Base-by-base conservation (phyloP, 1,139 yeast genomes). In the Arxiozyma slooffiae region DNA sequence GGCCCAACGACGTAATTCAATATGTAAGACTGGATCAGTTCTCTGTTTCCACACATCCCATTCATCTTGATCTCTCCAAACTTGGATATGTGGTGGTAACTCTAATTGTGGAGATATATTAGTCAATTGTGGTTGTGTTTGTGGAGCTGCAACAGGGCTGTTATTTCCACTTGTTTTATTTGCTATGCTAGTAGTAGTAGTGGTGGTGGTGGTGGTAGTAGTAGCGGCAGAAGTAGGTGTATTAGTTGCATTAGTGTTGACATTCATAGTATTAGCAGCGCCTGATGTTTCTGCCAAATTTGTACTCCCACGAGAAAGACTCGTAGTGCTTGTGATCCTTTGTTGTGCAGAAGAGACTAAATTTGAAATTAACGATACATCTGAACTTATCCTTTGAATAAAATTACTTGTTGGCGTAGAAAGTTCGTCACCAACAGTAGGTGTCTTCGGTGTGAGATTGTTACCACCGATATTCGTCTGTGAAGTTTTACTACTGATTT, bases 1-100 rank as follows among this genome's bases (percentile, higher is more conserved):
- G 0, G 97, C 97, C 97, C 97, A 90, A 60, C 96, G 78, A 58
- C 97, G 79, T 53, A 90, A 74, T 69, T 90, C 97, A 60, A 89
- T 89, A 67, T 90, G 97, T 57, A 90, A 73, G 30, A 89, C 96
- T 1, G 97, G 96, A 68, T 89, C 97, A 48, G 88, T 80, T 57
- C 97, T 77, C 46, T 76, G 72, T 61, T 78, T 77, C 97, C 97
- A 89, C 4, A 88, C 82, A 46, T 73, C 76, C 97, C 97, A 90
- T 69, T 90, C 97, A 66, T 90, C 97, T 46, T 77, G 73, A 66
- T 90, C 96, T 61, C 86, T 77, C 97, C 97, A 90, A 9, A 88
- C 76, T 49, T 82, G 77, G 7, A 87, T 78, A 54, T 77, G 75
- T 48, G 84, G 77, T 8, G 83, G 85, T 51, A 80, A 70, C 52